phyloP scores from a whole-genome alignment of 495 filamentous ascomycete species.

The Cenococcum geophilum region DNA sequence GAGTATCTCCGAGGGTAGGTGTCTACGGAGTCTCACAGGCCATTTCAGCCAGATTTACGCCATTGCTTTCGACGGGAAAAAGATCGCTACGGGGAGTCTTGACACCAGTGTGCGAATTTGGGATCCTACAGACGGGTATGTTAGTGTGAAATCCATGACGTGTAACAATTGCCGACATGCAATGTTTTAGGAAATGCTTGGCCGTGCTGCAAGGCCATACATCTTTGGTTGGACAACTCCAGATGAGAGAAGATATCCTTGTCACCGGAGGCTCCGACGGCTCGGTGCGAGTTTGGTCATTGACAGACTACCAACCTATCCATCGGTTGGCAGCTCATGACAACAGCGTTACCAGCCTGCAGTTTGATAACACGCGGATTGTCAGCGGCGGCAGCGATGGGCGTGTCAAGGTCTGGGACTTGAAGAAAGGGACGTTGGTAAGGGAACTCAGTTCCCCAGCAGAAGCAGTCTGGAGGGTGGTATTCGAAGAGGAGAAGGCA shows the following conservation, averaged over 20 bases:
- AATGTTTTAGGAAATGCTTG: constrained; percentile 57
- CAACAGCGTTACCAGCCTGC: constrained; percentile 93
- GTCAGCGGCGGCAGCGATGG: constrained; percentile 95
- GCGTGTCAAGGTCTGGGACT: constrained; percentile 94
- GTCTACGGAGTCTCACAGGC: constrained; percentile 79
- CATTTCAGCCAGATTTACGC: constrained; percentile 99
- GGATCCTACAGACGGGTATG: constrained; percentile 85
- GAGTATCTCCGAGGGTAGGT: constrained; percentile 91
- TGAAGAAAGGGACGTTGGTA: constrained; percentile 82
- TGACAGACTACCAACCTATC: constrained; percentile 80
- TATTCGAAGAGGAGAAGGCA: constrained; percentile 96
- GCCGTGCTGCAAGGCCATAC: constrained; percentile 97
- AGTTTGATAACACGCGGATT: constrained; percentile 91
- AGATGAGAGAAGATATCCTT: constrained; percentile 88
- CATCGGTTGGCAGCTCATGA: constrained; percentile 96
- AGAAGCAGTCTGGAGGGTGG: constrained; percentile 94
- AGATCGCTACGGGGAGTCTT: constrained; percentile 93
- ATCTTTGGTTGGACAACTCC: constrained; percentile 91
- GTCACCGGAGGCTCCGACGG: constrained; percentile 96
- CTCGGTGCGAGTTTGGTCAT: constrained; percentile 90
- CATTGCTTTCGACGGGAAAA: constrained; percentile 87
- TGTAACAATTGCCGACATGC: constrained; percentile 23
- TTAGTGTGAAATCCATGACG: constrained; percentile 19
- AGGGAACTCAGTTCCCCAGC: constrained; percentile 84
- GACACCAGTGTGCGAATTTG: constrained; percentile 96